Percentiles rank a stretch among this genome's conserved stretches.
Evolutionary conservation across 192 early-diverging fungal genomes (phyloP).

Genomic region (Coemansia sp.): DNA sequence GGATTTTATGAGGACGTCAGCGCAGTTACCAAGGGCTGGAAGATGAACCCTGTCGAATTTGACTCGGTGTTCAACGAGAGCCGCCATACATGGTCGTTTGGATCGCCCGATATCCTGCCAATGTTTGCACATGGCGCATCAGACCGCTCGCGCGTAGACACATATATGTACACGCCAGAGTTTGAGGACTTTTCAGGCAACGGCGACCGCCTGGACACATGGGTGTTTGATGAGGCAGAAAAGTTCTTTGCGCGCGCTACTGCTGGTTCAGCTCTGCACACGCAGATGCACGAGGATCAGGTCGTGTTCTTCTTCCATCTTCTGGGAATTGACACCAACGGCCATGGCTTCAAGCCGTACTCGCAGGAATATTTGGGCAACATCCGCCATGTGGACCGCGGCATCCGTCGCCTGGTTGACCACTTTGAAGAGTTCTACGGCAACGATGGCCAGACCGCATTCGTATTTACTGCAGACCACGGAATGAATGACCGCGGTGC

Average conservation of each 20-base stretch:
- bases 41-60: slow-evolving; percentile 95
- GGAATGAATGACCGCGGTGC: slow-evolving; percentile 92
- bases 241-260: slow-evolving; percentile 58
- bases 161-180: slow-evolving; percentile 85
- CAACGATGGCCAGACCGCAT: slow-evolving; percentile 79
- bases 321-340: slow-evolving; percentile 94
- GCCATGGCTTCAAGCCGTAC: slow-evolving; percentile 80
- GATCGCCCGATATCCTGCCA: slow-evolving; percentile 93
- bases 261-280: slow-evolving; percentile 44
- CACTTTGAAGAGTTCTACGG: slow-evolving; percentile 74
- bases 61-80: slow-evolving; percentile 95
- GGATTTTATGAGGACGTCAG: slow-evolving; percentile 98
- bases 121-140: slow-evolving; percentile 95
- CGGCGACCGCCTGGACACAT: slow-evolving; percentile 79
- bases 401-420: slow-evolving; percentile 66
- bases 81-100: slow-evolving; percentile 94
- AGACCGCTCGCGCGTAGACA: slow-evolving; percentile 74
- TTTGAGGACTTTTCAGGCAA: slow-evolving; percentile 88
- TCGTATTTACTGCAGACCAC: slow-evolving; percentile 93
- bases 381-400: slow-evolving; percentile 77
- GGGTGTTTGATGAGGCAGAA: slow-evolving; percentile 87
- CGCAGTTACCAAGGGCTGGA: slow-evolving; percentile 97
- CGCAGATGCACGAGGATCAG: slow-evolving; percentile 67
- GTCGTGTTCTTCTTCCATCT: slow-evolving; percentile 92
- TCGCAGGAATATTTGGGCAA: slow-evolving; percentile 86